Conservation (phyloP, 345 rosid species). For the Turnera subulata region DNA sequence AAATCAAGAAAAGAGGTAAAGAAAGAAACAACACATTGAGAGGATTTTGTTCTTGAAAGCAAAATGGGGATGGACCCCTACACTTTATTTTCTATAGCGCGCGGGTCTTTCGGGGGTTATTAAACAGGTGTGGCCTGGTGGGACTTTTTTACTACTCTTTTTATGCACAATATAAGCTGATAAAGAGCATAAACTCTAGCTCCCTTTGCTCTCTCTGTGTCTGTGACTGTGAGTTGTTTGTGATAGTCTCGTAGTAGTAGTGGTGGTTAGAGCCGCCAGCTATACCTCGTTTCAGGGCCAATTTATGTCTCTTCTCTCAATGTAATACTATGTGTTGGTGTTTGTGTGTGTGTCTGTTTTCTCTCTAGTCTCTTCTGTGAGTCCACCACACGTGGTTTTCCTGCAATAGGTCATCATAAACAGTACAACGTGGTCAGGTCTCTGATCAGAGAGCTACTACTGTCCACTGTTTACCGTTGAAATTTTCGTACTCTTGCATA, state of each 20-base stretch:
- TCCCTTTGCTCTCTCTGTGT: no score
- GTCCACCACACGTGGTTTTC: conserved; percentile 29
- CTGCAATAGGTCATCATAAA: no score
- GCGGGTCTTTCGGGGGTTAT: conserved; percentile 38
- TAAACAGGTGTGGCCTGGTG: conserved; percentile 5
- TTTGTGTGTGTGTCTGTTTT: no score
- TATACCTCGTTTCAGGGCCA: conserved; percentile 20
- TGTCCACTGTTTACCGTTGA: no score
- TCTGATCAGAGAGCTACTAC: no score
- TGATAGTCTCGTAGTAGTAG: background rate
- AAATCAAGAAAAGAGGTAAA: background rate
- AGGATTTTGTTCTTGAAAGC: background rate
- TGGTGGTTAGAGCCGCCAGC: conserved; percentile 31
- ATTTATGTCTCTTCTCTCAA: background rate
- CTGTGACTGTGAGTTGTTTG: background rate
- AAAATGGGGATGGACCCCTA: conserved; percentile 9
- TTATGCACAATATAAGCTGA: no score
- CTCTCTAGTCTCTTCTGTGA: background rate
- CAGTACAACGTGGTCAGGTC: no score
- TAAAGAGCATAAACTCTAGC: no score
- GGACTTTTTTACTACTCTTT: conserved; percentile 5
- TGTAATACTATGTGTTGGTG: background rate
- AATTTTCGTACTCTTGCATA: no score
- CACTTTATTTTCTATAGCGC: conserved; percentile 37
- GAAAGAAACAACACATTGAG: background rate